A percentile compares a stretch with the other conserved stretches of the same genome.
These are phyloP conservation scores for Clavispora vitiphila DNA, from an alignment of 805 yeast species.

Conservation along the genomic window DNA sequence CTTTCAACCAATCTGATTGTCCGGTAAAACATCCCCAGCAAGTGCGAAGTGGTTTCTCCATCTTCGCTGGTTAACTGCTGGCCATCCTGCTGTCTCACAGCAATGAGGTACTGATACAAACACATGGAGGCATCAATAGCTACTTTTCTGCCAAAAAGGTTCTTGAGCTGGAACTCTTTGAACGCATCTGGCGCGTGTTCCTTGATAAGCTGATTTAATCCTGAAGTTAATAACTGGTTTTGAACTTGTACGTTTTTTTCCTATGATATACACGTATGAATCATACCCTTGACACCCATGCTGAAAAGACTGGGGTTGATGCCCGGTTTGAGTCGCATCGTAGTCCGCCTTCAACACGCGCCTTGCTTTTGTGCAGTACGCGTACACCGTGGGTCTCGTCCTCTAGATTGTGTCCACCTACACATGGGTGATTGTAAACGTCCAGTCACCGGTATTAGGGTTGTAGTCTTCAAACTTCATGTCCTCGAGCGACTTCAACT, in stretches of 20 bases:
- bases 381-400: background rate
- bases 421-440: conserved; percentile 44
- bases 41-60: conserved; percentile 89
- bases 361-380: conserved; percentile 7
- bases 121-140: conserved; percentile 98
- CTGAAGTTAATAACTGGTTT: conserved; percentile 28
- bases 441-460: conserved; percentile 68
- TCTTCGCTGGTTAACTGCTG: conserved; percentile 79
- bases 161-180: conserved; percentile 72
- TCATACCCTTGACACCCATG: conserved; percentile 19
- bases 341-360: conserved; percentile 3
- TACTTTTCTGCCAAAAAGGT: conserved; percentile 89
- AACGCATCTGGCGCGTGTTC: conserved; percentile 88
- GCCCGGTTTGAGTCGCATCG: background rate
- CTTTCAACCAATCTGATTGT: conserved; percentile 84
- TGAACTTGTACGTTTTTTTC: too few relatives aligned
- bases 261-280: background rate
- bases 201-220: conserved; percentile 77
- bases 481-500: conserved; percentile 55
- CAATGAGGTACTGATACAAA: conserved; percentile 89
- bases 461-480: conserved; percentile 73
- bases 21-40: conserved; percentile 95
- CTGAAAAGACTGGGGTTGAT: background rate
- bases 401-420: background rate
- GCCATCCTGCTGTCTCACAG: conserved; percentile 97